Evolutionary conservation across 139 green algal species (phyloP).

Genomic region (Tetradesmus lagerheimii): DNA sequence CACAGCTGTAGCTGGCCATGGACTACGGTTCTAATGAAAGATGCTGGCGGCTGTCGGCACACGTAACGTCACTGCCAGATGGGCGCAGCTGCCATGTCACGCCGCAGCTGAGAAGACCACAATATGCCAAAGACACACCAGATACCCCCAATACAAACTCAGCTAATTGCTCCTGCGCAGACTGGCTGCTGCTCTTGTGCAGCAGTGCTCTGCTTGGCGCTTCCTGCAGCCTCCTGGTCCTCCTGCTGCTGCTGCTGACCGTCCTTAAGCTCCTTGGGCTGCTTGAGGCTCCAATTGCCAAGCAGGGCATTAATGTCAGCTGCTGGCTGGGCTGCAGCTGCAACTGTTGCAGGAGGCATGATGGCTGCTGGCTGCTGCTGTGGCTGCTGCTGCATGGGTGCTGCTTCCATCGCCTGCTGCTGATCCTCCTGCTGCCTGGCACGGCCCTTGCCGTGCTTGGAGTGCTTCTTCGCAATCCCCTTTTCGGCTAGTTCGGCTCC

Average conservation of each 20-base stretch:
- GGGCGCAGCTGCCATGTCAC: too few species aligned
- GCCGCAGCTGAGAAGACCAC: too few species aligned
- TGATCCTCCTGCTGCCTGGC: neutral
- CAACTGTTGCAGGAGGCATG: neutral
- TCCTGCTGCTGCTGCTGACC: neutral
- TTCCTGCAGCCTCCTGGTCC: neutral
- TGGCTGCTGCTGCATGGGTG: neutral
- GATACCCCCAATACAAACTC: too few species aligned
- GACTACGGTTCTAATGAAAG: too few species aligned
- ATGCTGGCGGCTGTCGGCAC: too few species aligned
- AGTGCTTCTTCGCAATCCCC: neutral
- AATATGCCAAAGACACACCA: too few species aligned
- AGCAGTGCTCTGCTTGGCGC: neutral
- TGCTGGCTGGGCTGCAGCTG: neutral
- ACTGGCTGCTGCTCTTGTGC: neutral
- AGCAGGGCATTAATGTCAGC: neutral
- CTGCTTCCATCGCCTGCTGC: neutral
- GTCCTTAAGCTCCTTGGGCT: neutral
- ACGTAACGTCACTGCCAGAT: too few species aligned
- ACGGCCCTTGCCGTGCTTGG: neutral
- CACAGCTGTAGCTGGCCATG: too few species aligned
- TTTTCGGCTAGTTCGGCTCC: neutral
- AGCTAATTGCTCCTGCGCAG: neutral
- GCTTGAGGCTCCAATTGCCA: slow-evolving; percentile 4
- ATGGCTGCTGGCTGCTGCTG: neutral